phyloP scores from a whole-genome alignment of 345 rosid species.

The Combretum micranthum region DNA sequence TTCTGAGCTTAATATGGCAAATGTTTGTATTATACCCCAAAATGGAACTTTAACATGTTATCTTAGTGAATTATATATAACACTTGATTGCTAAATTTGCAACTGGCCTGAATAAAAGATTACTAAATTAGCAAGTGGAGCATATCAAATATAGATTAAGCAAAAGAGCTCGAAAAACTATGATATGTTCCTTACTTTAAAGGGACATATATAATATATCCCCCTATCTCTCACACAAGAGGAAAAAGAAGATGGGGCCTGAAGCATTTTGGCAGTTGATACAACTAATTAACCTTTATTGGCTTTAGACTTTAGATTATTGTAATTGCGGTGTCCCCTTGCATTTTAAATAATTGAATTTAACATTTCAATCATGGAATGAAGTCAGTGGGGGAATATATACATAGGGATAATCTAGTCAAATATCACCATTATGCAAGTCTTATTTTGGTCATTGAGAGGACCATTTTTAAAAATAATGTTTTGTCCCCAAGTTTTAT shows the following conservation, averaged over 20 bases:
- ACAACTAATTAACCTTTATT: constrained; percentile 10
- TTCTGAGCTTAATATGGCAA: constrained; percentile 10
- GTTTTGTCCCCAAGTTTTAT: too few species aligned
- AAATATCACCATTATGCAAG: too few species aligned
- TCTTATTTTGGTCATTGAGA: too few species aligned
- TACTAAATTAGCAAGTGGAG: constrained; percentile 23
- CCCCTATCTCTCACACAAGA: too few species aligned
- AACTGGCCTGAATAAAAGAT: neutral
- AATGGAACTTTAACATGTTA: constrained; percentile 12
- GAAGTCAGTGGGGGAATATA: too few species aligned
- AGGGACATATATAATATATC: constrained; percentile 1
- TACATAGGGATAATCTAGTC: too few species aligned
- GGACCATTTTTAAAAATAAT: too few species aligned
- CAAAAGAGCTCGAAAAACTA: constrained; percentile 12
- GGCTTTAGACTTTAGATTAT: neutral
- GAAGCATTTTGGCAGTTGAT: neutral
- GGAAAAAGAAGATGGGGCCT: too few species aligned
- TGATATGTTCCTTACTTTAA: constrained; percentile 5
- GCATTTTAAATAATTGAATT: too few species aligned
- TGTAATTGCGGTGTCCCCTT: too few species aligned
- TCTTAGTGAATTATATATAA: neutral
- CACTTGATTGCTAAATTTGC: neutral
- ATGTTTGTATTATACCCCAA: constrained; percentile 15
- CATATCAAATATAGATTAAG: constrained; percentile 4
- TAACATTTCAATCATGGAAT: too few species aligned